phyloP scores from a whole-genome alignment of 306 rosid genomes.

The Cicer chorassanicum region DNA sequence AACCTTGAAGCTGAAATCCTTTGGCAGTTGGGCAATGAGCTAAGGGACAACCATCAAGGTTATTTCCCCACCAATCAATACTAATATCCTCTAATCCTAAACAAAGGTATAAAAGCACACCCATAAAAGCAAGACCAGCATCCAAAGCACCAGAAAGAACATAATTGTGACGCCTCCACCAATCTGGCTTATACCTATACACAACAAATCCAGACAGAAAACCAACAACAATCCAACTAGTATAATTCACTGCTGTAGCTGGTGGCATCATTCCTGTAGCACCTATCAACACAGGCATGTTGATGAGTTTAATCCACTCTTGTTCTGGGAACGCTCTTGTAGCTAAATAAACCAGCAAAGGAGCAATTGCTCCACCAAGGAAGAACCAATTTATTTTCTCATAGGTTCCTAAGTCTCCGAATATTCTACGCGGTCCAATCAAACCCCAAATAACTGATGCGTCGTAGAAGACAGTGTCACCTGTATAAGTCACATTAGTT shows the following conservation, averaged over 20 bases:
- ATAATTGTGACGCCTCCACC: slow-evolving; percentile 88
- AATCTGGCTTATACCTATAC: slow-evolving; percentile 66
- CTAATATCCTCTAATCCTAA: slow-evolving; percentile 63
- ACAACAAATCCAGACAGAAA: slow-evolving; percentile 75
- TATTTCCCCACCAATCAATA: slow-evolving; percentile 82
- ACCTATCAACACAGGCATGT: slow-evolving; percentile 78
- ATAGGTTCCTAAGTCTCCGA: slow-evolving; percentile 70
- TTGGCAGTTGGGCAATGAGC: slow-evolving; percentile 77
- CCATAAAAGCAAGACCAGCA: slow-evolving; percentile 96
- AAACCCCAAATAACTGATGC: slow-evolving; percentile 96
- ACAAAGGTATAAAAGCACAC: slow-evolving; percentile 71
- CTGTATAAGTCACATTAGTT: no score
- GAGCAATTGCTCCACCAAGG: slow-evolving; percentile 75
- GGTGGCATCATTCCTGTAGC: slow-evolving; percentile 89
- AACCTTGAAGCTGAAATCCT: slow-evolving; percentile 56
- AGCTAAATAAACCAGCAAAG: slow-evolving; percentile 70
- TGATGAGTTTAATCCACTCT: slow-evolving; percentile 81
- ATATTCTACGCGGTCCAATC: slow-evolving; percentile 80
- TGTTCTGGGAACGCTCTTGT: slow-evolving; percentile 65
- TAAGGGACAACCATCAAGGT: slow-evolving; percentile 81
- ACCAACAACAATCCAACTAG: slow-evolving; percentile 72
- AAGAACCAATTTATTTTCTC: slow-evolving; percentile 79
- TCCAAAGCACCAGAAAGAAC: slow-evolving; percentile 86
- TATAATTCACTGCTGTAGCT: slow-evolving; percentile 83
- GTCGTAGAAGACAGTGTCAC: slow-evolving; percentile 84